phyloP scores from a whole-genome alignment of 1,139 yeast species.

The Diutina neorugosa region DNA sequence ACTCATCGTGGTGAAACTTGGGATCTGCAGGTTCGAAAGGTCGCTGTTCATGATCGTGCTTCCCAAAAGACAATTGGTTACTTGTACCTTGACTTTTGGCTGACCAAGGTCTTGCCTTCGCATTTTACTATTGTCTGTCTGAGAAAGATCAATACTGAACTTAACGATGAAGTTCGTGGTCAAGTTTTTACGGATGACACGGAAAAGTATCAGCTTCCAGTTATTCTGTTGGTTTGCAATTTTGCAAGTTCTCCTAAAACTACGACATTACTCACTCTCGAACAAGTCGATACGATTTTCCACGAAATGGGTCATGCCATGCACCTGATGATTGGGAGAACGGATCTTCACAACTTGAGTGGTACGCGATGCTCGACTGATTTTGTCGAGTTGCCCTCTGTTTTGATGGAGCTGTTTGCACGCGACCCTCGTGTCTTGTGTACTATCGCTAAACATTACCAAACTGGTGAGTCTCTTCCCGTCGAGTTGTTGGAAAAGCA shows the following conservation, averaged over 20 bases:
- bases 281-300: constrained; percentile 85
- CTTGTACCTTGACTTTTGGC: constrained; percentile 35
- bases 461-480: constrained; percentile 55
- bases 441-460: constrained; percentile 63
- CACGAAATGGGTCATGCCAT: constrained; percentile 99
- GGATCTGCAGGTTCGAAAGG: constrained; percentile 71
- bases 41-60: constrained; percentile 43
- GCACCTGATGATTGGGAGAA: constrained; percentile 93
- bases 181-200: constrained; percentile 41
- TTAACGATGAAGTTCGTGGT: constrained; percentile 20
- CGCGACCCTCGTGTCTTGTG: constrained; percentile 66
- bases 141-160: constrained; percentile 30
- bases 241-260: constrained; percentile 27
- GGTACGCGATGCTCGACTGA: constrained; percentile 96
- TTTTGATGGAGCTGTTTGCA: constrained; percentile 88
- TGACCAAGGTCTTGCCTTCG: constrained; percentile 53
- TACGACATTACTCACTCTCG: constrained; percentile 46
- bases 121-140: constrained; percentile 97
- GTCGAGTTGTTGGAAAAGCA: constrained; percentile 24
- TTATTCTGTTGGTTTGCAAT: constrained; percentile 81
- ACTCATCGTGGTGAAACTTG: constrained; percentile 73
- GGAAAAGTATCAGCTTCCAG: constrained; percentile 63
- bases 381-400: constrained; percentile 93
- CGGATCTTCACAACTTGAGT: constrained; percentile 78
- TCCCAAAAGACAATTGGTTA: constrained; percentile 21